phyloP scores from a whole-genome alignment of 2,329 filamentous ascomycete species.

The Teratosphaeria zuluensis region DNA sequence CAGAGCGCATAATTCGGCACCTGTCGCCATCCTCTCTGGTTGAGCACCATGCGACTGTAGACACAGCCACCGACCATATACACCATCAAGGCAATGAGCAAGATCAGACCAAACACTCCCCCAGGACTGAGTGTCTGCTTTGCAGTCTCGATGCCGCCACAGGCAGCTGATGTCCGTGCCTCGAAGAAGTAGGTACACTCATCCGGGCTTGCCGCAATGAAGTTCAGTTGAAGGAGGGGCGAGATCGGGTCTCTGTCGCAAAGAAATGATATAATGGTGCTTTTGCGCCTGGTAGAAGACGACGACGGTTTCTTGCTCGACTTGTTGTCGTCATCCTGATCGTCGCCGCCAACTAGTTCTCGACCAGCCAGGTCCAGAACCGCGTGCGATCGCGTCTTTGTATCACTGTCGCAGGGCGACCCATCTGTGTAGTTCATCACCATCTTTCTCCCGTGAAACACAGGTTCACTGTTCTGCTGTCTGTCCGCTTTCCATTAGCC shows the following conservation, averaged over 20 bases:
- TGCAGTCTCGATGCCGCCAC: constrained; percentile 56
- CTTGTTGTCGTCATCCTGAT: constrained; percentile 16
- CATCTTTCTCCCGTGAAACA: constrained; percentile 57
- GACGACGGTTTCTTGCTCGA: constrained; percentile 25
- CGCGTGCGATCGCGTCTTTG: constrained; percentile 16
- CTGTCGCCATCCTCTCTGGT: constrained; percentile 91
- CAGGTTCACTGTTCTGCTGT: constrained; percentile 43
- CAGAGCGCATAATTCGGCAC: constrained; percentile 90
- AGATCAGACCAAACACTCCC: constrained; percentile 81
- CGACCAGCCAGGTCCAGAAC: constrained; percentile 19
- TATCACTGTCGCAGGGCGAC: constrained; percentile 34
- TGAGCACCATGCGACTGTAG: constrained; percentile 88
- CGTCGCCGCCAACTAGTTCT: constrained; percentile 26
- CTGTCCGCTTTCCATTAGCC: constrained; percentile 26
- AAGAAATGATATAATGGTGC: constrained; percentile 81
- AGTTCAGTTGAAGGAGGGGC: constrained; percentile 62
- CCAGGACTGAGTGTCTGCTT: constrained; percentile 53
- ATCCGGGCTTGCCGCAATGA: constrained; percentile 72
- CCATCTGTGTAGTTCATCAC: constrained; percentile 43
- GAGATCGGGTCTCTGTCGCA: constrained; percentile 74
- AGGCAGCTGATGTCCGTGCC: constrained; percentile 75
- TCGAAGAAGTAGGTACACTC: constrained; percentile 96
- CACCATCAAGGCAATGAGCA: constrained; percentile 65
- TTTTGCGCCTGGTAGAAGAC: constrained; percentile 60
- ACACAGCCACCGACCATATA: constrained; percentile 90